Evolutionary conservation across 2,329 filamentous ascomycete genomes (phyloP).

Genomic region (Cercospora citrullina): DNA sequence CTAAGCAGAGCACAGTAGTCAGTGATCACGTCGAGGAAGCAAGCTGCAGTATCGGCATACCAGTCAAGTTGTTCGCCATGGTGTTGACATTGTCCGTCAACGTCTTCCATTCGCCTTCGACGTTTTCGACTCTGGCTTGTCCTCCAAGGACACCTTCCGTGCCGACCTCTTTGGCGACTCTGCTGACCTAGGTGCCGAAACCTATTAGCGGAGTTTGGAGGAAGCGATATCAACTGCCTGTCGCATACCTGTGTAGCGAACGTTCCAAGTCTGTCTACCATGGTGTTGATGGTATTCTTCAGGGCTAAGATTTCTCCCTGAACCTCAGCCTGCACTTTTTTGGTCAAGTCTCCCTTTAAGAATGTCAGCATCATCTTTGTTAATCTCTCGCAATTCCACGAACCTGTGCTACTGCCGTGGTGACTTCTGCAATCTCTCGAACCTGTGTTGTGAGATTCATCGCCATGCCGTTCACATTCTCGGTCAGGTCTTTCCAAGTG

Average conservation of each 20-base stretch:
- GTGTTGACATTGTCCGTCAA: slow-evolving; percentile 68
- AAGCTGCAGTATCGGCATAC: not conserved
- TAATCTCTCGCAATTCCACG: not conserved
- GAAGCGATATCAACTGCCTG: not conserved
- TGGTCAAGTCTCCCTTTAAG: slow-evolving; percentile 48
- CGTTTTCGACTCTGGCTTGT: slow-evolving; percentile 64
- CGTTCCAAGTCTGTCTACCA: slow-evolving; percentile 65
- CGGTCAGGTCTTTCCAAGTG: slow-evolving; percentile 56
- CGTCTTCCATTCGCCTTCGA: slow-evolving; percentile 67
- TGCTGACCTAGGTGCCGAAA: slow-evolving; percentile 54
- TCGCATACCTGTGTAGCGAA: slow-evolving; percentile 54
- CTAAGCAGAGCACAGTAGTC: not conserved
- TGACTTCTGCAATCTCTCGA: slow-evolving; percentile 56
- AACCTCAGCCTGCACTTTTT: slow-evolving; percentile 55
- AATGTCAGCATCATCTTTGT: not conserved
- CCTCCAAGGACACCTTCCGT: slow-evolving; percentile 65
- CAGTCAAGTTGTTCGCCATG: slow-evolving; percentile 64
- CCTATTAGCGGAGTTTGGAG: not conserved
- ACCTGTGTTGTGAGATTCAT: slow-evolving; percentile 54
- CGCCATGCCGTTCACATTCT: slow-evolving; percentile 57
- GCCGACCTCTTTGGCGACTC: slow-evolving; percentile 64
- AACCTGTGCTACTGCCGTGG: slow-evolving; percentile 51
- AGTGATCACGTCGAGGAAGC: not conserved
- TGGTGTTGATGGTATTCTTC: slow-evolving; percentile 81
- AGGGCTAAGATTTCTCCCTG: slow-evolving; percentile 58